These are phyloP conservation scores for Aspergillus floridensis DNA, from an alignment of 2,329 filamentous ascomycete genomes.

Conservation along the genomic window DNA sequence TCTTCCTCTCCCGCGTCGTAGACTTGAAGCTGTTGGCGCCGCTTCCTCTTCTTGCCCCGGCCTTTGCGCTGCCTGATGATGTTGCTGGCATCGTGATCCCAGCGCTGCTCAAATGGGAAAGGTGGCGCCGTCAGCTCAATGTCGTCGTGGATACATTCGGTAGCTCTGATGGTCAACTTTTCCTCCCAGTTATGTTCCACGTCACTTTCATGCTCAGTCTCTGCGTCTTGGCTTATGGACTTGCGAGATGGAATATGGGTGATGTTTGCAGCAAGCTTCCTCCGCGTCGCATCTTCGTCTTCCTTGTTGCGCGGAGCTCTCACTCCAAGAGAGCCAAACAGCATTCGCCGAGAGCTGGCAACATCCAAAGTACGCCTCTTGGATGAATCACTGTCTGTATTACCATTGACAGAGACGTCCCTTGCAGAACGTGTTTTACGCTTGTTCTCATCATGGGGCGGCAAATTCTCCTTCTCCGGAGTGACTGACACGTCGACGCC, in stretches of 20 bases:
- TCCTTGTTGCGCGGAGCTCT: constrained; percentile 65
- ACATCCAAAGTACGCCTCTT: constrained; percentile 53
- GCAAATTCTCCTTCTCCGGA: constrained; percentile 32
- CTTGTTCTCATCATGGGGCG: constrained; percentile 16
- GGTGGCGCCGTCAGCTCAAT: constrained; percentile 71
- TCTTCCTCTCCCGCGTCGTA: constrained; percentile 45
- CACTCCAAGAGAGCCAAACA: constrained; percentile 71
- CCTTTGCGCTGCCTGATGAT: constrained; percentile 41
- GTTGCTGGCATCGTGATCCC: constrained; percentile 71
- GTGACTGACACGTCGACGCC: constrained; percentile 49
- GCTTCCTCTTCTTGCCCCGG: constrained; percentile 37
- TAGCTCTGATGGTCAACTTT: constrained; percentile 71
- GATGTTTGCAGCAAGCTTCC: constrained; percentile 58
- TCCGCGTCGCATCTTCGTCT: constrained; percentile 63
- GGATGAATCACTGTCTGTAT: constrained; percentile 15
- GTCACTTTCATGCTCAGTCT: constrained; percentile 38
- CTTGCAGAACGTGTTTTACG: constrained; percentile 9
- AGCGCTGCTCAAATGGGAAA: constrained; percentile 85
- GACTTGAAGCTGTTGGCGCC: constrained; percentile 54
- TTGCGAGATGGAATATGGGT: constrained; percentile 31
- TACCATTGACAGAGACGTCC: constrained; percentile 11
- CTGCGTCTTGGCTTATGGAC: constrained; percentile 23
- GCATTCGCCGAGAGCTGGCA: constrained; percentile 62
- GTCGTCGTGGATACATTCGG: constrained; percentile 76
- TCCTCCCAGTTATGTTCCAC: constrained; percentile 67